These are phyloP conservation scores for Neofusicoccum laricinum DNA, from an alignment of 2,329 filamentous ascomycete species.

Conservation along the genomic window DNA sequence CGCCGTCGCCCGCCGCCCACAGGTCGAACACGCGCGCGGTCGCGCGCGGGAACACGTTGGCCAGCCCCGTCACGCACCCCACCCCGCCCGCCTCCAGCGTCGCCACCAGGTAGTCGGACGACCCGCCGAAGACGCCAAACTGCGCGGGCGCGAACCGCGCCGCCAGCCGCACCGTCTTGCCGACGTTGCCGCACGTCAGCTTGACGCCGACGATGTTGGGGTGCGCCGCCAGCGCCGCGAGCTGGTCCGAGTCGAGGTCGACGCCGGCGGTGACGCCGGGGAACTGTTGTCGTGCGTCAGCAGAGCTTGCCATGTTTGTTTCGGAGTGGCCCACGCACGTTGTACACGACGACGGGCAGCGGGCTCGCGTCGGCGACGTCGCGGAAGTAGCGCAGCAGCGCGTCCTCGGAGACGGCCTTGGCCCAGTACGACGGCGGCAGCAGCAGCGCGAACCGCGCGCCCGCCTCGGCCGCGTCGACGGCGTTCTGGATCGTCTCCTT, in stretches of 20 bases:
- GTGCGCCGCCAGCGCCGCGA: slow-evolving; percentile 53
- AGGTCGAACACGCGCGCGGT: slow-evolving; percentile 42
- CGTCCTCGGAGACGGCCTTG: slow-evolving; percentile 34
- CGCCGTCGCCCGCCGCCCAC: slow-evolving; percentile 37
- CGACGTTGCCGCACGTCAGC: slow-evolving; percentile 62
- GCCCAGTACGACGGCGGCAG: slow-evolving; percentile 43
- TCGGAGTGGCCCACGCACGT: slow-evolving; percentile 20
- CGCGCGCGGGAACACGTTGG: slow-evolving; percentile 31
- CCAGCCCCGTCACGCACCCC: slow-evolving; percentile 53
- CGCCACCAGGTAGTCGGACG: slow-evolving; percentile 63
- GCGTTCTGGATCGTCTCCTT: slow-evolving; percentile 37
- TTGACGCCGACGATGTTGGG: slow-evolving; percentile 63
- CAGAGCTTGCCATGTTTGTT: neutral
- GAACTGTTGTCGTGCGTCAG: slow-evolving; percentile 39
- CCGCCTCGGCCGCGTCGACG: slow-evolving; percentile 37
- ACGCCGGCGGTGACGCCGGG: slow-evolving; percentile 66
- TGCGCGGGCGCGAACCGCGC: slow-evolving; percentile 51
- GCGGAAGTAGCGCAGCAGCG: slow-evolving; percentile 35
- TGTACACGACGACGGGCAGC: slow-evolving; percentile 28
- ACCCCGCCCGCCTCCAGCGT: slow-evolving; percentile 47
- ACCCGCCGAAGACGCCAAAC: slow-evolving; percentile 66
- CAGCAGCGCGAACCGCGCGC: slow-evolving; percentile 39
- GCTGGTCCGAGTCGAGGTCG: slow-evolving; percentile 64
- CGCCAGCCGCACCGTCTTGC: slow-evolving; percentile 57
- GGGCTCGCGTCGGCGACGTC: slow-evolving; percentile 37